Conservation (phyloP, 1,284 basidiomycete species). For the Trichosporon sp. region DNA sequence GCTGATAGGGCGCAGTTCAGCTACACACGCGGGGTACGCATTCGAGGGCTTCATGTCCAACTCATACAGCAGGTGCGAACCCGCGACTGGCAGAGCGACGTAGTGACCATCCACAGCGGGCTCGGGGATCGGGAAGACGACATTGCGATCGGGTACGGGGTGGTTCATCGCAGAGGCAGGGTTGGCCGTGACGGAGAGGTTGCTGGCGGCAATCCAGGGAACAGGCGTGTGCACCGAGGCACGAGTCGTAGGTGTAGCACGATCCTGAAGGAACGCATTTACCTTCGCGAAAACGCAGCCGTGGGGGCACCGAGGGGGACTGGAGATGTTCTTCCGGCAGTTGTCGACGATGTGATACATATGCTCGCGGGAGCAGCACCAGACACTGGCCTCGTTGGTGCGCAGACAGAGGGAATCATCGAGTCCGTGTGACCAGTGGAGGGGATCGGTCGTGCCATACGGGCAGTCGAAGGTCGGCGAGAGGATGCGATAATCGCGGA, state of each 20-base stretch:
- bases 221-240: not conserved
- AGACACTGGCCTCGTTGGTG: too few species aligned
- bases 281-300: too few species aligned
- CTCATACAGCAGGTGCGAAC: not conserved
- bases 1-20: not conserved
- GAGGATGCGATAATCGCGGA: too few species aligned
- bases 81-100: not conserved
- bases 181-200: not conserved
- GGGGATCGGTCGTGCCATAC: too few species aligned
- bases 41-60: not conserved
- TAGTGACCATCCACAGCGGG: not conserved
- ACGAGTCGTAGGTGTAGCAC: not conserved
- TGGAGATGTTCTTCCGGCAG: too few species aligned
- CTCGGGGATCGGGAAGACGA: not conserved
- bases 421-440: too few species aligned
- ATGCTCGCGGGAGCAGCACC: too few species aligned
- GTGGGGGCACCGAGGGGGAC: too few species aligned
- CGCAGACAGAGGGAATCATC: too few species aligned
- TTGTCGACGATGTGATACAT: too few species aligned
- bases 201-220: not conserved
- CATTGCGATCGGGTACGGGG: not conserved
- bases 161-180: not conserved
- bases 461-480: too few species aligned
- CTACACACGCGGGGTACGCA: not conserved
- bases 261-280: not conserved